Conservation (phyloP, 805 yeast species). For the Nakazawaea wyomingensis region DNA sequence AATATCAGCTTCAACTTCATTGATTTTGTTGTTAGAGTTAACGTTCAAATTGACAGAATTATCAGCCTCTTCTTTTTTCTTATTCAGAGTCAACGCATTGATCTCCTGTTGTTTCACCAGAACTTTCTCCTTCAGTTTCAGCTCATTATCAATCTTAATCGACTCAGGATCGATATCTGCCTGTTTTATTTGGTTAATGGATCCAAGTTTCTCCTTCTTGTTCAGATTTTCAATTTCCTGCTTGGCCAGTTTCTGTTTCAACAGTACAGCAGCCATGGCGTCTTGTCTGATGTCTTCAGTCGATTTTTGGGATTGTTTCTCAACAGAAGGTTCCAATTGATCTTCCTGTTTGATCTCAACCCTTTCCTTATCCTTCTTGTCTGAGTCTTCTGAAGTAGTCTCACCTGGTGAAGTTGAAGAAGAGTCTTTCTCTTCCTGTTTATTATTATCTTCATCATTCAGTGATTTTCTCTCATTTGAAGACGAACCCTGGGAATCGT, state of each 20-base stretch:
- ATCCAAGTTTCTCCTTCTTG: slow-evolving; percentile 15
- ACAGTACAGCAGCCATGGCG: slow-evolving; percentile 10
- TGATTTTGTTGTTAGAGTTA: background rate
- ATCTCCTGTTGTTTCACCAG: slow-evolving; percentile 15
- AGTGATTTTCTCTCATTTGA: background rate
- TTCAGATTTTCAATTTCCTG: slow-evolving; percentile 14
- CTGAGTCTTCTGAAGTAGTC: background rate
- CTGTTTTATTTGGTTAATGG: slow-evolving; percentile 12
- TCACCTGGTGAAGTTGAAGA: too few relatives aligned
- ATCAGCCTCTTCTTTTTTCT: slow-evolving; percentile 14
- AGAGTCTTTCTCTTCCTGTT: background rate
- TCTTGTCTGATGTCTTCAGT: slow-evolving; percentile 10
- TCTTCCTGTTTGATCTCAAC: slow-evolving; percentile 12
- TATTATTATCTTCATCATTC: background rate
- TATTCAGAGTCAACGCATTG: slow-evolving; percentile 5
- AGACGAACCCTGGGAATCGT: background rate
- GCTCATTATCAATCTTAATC: slow-evolving; percentile 11
- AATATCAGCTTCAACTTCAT: background rate
- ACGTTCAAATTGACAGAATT: slow-evolving; percentile 5
- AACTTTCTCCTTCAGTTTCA: slow-evolving; percentile 13
- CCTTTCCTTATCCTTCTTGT: background rate
- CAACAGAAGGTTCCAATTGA: slow-evolving; percentile 16
- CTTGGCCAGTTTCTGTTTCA: slow-evolving; percentile 12
- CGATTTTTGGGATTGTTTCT: slow-evolving; percentile 12
- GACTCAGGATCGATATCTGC: slow-evolving; percentile 10